Conservation (phyloP, 345 rosid genomes). For the Melaleuca quinquenervia region DNA sequence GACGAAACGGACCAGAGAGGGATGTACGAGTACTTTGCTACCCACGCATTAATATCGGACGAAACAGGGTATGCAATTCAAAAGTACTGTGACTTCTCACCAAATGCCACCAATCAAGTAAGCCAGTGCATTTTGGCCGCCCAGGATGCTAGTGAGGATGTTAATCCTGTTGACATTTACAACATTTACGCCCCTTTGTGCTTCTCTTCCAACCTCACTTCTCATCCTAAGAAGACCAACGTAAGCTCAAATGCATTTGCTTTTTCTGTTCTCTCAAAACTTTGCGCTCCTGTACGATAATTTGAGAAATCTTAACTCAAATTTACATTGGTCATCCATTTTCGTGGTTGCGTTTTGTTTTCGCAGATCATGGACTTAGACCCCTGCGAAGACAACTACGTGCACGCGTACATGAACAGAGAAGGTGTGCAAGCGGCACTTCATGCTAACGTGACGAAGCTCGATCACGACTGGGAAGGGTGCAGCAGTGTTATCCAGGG, state of each 20-base stretch:
- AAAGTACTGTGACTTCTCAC: constrained; percentile 42
- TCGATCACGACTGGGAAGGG: constrained; percentile 57
- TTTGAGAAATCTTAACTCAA: neutral
- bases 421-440: constrained; percentile 71
- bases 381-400: constrained; percentile 62
- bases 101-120: constrained; percentile 13
- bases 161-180: constrained; percentile 34
- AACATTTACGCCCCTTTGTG: constrained; percentile 76
- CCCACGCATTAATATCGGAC: constrained; percentile 57
- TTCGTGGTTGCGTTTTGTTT: neutral
- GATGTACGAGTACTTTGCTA: constrained; percentile 53
- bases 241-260: neutral
- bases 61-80: constrained; percentile 12
- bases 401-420: constrained; percentile 57
- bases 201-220: constrained; percentile 33
- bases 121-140: constrained; percentile 27
- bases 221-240: constrained; percentile 33
- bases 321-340: neutral
- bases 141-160: constrained; percentile 1
- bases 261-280: neutral
- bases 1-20: constrained; percentile 60
- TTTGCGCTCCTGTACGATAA: neutral
- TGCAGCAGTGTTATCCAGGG: constrained; percentile 38
- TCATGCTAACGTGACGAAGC: constrained; percentile 75
- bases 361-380: constrained; percentile 39